Evolutionary conservation across 176 grass and related monocot species (phyloP), one percentile per base, ranked within the genome.

Genomic region (Elaeis guineensis): DNA sequence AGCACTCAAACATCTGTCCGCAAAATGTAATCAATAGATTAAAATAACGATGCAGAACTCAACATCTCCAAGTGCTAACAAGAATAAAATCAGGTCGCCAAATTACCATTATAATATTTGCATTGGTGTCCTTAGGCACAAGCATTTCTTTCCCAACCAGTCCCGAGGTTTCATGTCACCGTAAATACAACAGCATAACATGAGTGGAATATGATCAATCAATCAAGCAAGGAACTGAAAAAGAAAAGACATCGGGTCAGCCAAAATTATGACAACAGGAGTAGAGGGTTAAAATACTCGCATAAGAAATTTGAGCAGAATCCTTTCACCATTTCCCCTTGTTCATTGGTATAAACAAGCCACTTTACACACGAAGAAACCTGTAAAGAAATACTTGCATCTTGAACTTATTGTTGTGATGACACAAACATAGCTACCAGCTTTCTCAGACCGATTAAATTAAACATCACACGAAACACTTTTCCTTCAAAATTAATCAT

Each of bases 131-230:
- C 64, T 90, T 96, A 18, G 92, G 92, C 87, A 96, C 82, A 32
- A 96, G 92, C 87, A 96, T 96, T 73, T 96, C 92, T 72, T 96
- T 96, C 6, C 92, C 92, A 35, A 96, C 83, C 21, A 87, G 92
- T 16, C 92, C 92, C 55, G 92, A 1, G 92, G 87, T 53, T 80
- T 88, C 29, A 96, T 54, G 74, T 96, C 92, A 44, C 83, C 87
- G 90, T 56, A 17, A 70, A 65, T 1, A 50, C 30, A 68, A 54
- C 15, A 53, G 69, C 19, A 63, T 60, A 23, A 23, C 59, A 62
- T 8, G 22, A 15, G 14, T 66, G 50, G 19, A 16, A 59, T 21
- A 32, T 12, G 8, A 29, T 39, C 54, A 9, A 8, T 35, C 6
- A 35, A 35, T 8, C 25, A 26, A 26, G 25, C 5, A 35, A 35